Percentiles rank a stretch among this genome's conserved stretches.
Evolutionary conservation across 2,329 filamentous ascomycete species (phyloP).

Genomic region (Aureobasidium sp.): DNA sequence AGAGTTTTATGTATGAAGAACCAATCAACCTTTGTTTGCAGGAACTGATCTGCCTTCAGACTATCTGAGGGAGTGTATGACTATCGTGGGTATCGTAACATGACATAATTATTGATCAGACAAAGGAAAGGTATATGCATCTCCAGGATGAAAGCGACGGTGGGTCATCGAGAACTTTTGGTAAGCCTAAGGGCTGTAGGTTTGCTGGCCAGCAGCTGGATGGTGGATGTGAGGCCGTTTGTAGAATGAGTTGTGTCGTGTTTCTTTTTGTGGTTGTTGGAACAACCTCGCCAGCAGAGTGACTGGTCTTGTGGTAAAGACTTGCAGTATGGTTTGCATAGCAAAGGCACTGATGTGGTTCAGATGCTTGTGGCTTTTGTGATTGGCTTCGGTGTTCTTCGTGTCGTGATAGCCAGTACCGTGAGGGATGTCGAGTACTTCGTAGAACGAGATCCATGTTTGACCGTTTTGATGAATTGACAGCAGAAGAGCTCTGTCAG

Average conservation of each 20-base stretch:
- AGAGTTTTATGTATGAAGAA: too few relatives aligned
- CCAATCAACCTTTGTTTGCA: background rate
- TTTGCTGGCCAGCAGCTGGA: background rate
- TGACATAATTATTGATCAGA: background rate
- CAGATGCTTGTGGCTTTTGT: background rate
- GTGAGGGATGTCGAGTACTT: background rate
- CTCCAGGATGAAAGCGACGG: background rate
- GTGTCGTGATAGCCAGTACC: background rate
- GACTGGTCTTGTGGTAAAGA: background rate
- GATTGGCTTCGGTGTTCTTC: background rate
- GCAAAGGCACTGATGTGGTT: too few relatives aligned
- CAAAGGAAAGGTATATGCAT: background rate
- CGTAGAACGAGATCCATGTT: background rate
- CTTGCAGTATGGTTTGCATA: background rate
- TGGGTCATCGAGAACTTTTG: background rate
- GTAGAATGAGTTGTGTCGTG: background rate
- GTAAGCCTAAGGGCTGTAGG: background rate
- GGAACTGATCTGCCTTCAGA: background rate
- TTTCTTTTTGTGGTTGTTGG: background rate
- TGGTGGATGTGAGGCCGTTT: background rate
- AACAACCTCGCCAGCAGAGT: background rate
- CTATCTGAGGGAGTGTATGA: background rate
- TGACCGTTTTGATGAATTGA: background rate
- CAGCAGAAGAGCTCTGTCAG: too few relatives aligned
- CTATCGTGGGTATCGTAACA: background rate